phyloP scores from a whole-genome alignment of 176 grass and related monocot species.

The Chrysopogon serrulatus region DNA sequence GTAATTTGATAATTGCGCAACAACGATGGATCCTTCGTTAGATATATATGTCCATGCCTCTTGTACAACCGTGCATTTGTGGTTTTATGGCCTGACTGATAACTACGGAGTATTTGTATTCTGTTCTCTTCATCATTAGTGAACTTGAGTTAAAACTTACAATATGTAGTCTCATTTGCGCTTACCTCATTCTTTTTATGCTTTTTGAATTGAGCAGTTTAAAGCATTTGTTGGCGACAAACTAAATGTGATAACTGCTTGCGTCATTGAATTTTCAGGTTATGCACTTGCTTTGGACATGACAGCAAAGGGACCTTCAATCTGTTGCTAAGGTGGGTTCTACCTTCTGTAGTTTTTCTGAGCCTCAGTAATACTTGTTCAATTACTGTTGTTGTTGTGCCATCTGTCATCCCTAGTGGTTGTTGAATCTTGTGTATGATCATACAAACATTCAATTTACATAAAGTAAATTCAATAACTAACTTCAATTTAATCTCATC shows the following conservation, averaged over 20 bases:
- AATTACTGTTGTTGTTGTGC: not conserved
- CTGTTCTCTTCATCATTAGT: not conserved
- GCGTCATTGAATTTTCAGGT: slow-evolving; percentile 40
- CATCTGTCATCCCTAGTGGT: not conserved
- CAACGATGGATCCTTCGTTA: not conserved
- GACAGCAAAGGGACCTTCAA: slow-evolving; percentile 94
- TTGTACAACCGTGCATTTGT: not conserved
- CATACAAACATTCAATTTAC: not conserved
- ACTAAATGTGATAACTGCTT: not conserved
- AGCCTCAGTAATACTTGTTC: not conserved
- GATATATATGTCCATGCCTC: not conserved
- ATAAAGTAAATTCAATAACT: not conserved
- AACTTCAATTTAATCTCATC: not conserved
- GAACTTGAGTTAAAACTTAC: not conserved
- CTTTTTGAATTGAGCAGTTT: not conserved
- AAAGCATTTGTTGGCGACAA: not conserved
- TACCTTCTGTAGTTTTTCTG: not conserved
- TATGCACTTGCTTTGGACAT: slow-evolving; percentile 98
- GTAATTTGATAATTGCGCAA: slow-evolving; percentile 26
- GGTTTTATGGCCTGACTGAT: not conserved
- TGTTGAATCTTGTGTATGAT: not conserved
- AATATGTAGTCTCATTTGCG: not conserved
- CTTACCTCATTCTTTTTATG: not conserved
- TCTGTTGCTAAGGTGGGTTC: slow-evolving; percentile 57
- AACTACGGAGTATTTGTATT: not conserved